phyloP scores from a whole-genome alignment of 202 grass and related monocot species.

The Saccharum hybrid region DNA sequence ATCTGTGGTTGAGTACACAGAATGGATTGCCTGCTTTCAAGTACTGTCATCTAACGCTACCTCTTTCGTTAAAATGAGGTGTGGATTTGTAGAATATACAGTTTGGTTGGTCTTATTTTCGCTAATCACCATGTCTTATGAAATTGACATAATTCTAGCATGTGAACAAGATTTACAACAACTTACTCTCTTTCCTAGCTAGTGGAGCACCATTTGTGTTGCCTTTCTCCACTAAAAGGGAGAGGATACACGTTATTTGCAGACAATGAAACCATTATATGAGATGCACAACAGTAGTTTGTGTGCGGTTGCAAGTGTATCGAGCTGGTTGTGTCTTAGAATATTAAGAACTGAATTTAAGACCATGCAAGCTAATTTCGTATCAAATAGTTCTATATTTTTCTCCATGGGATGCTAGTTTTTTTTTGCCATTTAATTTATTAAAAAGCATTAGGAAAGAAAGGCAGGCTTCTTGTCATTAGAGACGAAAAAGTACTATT shows the following conservation, averaged over 20 bases:
- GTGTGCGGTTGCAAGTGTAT: not conserved
- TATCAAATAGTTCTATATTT: no score
- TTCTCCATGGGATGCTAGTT: no score
- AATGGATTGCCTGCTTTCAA: not conserved
- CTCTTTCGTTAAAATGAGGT: not conserved
- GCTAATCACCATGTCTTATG: not conserved
- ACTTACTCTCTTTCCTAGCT: not conserved
- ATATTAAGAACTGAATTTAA: slow-evolving; percentile 6
- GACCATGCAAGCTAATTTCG: not conserved
- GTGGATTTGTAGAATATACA: not conserved
- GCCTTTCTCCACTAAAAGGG: not conserved
- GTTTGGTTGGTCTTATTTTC: not conserved
- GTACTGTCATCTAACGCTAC: slow-evolving; percentile 1
- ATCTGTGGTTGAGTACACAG: not conserved
- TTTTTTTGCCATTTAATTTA: no score
- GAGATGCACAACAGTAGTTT: not conserved
- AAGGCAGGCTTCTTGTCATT: not conserved
- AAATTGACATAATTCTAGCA: not conserved
- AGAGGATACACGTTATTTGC: not conserved
- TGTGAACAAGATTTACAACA: not conserved
- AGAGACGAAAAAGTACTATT: not conserved
- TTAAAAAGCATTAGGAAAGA: no score
- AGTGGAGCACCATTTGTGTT: not conserved
- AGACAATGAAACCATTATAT: not conserved
- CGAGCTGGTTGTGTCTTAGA: not conserved